Percentiles rank a stretch among this genome's conserved stretches.
Conservation (phyloP, 495 filamentous ascomycete genomes). For the Neurospora tetrasperma region DNA sequence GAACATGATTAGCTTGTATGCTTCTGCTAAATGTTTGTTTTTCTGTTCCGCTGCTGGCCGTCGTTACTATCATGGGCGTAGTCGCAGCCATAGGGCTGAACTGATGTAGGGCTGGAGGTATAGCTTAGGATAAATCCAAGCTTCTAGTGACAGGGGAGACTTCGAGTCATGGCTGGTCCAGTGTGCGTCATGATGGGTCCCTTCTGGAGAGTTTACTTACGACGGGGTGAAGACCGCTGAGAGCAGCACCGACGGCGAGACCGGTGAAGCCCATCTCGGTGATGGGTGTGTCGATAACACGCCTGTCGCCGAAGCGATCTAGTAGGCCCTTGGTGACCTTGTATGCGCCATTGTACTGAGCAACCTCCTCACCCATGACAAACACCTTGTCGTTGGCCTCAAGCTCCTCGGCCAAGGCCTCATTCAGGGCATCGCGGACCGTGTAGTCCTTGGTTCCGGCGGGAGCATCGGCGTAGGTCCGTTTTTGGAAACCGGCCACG, state of each 20-base stretch:
- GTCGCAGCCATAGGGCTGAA: neutral
- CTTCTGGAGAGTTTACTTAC: conserved; percentile 42
- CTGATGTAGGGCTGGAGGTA: neutral
- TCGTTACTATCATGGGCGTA: conserved; percentile 2
- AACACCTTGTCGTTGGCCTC: conserved; percentile 91
- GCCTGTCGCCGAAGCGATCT: conserved; percentile 93
- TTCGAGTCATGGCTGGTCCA: neutral
- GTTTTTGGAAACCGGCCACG: conserved; percentile 32
- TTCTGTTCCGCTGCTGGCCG: neutral
- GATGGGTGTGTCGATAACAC: conserved; percentile 96
- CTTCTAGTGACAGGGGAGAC: neutral
- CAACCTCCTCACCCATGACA: conserved; percentile 93
- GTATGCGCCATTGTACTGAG: conserved; percentile 99
- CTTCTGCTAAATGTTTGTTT: neutral
- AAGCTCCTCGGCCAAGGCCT: conserved; percentile 94
- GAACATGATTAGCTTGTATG: neutral
- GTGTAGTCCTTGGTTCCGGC: conserved; percentile 81
- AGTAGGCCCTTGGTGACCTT: conserved; percentile 96
- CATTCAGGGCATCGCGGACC: conserved; percentile 93
- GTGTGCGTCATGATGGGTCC: neutral
- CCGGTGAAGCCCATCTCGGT: conserved; percentile 92
- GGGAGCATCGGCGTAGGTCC: conserved; percentile 40
- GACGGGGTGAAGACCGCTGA: conserved; percentile 87
- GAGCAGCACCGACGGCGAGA: conserved; percentile 85
- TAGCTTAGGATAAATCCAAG: neutral